These are phyloP conservation scores for Oryza brachyantha DNA, from an alignment of 176 grass and related monocot genomes.

Conservation along the genomic window DNA sequence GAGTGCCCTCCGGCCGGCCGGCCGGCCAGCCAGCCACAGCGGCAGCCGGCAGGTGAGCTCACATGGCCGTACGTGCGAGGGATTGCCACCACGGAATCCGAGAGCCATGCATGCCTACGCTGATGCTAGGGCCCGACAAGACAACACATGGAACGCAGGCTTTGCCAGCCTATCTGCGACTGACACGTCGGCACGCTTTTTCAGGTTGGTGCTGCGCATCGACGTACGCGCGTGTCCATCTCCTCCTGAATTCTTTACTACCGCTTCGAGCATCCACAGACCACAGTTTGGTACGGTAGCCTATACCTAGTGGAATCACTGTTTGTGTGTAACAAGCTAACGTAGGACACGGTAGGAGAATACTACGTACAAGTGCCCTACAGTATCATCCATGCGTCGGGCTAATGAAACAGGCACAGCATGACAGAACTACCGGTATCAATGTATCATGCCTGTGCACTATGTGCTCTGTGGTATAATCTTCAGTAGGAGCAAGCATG, in stretches of 20 bases:
- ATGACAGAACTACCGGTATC: too few relatives aligned
- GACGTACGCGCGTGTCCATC: constrained; percentile 1
- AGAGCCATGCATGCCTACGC: constrained; percentile 36
- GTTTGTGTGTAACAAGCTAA: not conserved
- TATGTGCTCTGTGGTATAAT: too few relatives aligned
- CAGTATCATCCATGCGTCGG: not conserved
- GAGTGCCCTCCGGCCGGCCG: not conserved
- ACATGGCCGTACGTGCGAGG: constrained; percentile 21
- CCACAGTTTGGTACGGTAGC: too few relatives aligned
- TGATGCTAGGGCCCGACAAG: constrained; percentile 44
- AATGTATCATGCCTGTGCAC: too few relatives aligned
- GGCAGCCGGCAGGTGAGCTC: constrained; percentile 4
- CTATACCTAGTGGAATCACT: not conserved
- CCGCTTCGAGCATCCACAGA: not conserved
- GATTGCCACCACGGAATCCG: constrained; percentile 23
- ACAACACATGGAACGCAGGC: constrained; percentile 52
- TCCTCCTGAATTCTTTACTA: not conserved
- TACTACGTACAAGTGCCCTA: not conserved
- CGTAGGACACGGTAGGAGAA: not conserved
- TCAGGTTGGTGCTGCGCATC: constrained; percentile 8
- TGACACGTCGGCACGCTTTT: constrained; percentile 54
- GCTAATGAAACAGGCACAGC: not conserved
- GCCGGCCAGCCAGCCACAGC: not conserved
- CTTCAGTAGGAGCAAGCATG: not conserved
- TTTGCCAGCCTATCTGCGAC: constrained; percentile 49